Evolutionary conservation across 305 asterid genomes (phyloP).

Genomic region (Euphrasia arctica): DNA sequence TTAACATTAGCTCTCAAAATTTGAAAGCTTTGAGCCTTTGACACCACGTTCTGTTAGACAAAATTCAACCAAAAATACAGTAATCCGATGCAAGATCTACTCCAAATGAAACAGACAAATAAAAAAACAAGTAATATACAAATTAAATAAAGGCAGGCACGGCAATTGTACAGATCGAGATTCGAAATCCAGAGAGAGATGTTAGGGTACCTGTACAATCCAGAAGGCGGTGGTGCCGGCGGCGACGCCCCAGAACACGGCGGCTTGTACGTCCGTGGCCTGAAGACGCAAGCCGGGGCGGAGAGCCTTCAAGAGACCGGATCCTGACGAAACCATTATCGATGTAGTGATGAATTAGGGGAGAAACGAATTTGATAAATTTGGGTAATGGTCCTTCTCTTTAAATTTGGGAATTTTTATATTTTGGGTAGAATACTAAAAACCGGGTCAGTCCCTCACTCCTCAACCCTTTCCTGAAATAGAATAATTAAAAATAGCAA

Average conservation of each 20-base stretch:
- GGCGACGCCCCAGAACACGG: conserved; percentile 75
- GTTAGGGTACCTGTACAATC: conserved; percentile 54
- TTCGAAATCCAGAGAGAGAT: not conserved
- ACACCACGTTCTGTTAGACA: not conserved
- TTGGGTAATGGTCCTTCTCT: not conserved
- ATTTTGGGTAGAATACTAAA: not conserved
- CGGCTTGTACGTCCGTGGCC: conserved; percentile 55
- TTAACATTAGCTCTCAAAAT: not conserved
- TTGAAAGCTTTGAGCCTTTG: not conserved
- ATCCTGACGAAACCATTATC: conserved; percentile 48
- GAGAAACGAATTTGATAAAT: not conserved
- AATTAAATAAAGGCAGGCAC: conserved; percentile 6
- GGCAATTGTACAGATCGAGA: conserved; percentile 17
- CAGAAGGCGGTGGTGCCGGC: conserved; percentile 60
- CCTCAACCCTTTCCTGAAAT: conserved; percentile 10
- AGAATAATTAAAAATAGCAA: conserved; percentile 1
- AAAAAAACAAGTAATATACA: not conserved
- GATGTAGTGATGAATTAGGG: conserved; percentile 23
- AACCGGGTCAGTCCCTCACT: not conserved
- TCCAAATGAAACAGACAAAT: not conserved
- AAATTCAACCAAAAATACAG: not conserved
- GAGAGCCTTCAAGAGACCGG: conserved; percentile 42
- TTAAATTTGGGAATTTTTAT: too few species aligned
- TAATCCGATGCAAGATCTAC: conserved; percentile 26
- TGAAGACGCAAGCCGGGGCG: conserved; percentile 42